Evolutionary conservation across 495 filamentous ascomycete species (phyloP).

Genomic region (Lasiosphaeria ovina): DNA sequence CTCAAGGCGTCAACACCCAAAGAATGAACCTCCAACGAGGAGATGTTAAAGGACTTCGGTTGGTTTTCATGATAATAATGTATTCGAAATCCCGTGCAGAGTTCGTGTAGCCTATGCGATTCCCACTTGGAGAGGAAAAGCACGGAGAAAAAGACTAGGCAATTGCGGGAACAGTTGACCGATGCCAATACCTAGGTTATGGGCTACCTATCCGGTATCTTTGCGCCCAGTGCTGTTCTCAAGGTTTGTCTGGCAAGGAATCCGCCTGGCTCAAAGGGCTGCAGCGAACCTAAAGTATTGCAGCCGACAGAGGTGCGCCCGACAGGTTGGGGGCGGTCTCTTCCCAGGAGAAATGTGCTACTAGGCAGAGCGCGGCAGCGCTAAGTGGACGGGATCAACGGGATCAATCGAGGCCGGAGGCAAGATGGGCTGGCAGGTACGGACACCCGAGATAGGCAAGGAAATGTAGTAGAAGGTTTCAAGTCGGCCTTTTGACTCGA

Average conservation of each 20-base stretch:
- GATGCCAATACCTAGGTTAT: neutral
- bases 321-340: slow-evolving; percentile 18
- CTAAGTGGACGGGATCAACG: neutral
- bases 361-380: slow-evolving; percentile 2
- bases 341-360: neutral
- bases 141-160: slow-evolving; percentile 1
- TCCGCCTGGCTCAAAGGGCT: neutral
- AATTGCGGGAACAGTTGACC: neutral
- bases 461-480: slow-evolving; percentile 5
- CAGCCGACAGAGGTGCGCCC: slow-evolving; percentile 18
- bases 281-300: neutral
- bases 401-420: neutral
- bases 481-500: slow-evolving; percentile 8
- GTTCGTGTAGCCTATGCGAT: slow-evolving; percentile 39
- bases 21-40: slow-evolving; percentile 54
- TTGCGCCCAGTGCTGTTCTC: neutral
- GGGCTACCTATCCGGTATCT: neutral
- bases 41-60: slow-evolving; percentile 51
- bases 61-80: slow-evolving; percentile 57
- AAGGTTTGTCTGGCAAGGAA: neutral
- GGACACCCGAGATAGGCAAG: neutral
- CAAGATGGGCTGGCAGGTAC: neutral
- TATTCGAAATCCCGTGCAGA: slow-evolving; percentile 29
- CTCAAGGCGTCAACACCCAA: slow-evolving; percentile 49
- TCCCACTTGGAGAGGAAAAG: slow-evolving; percentile 34